phyloP scores from a whole-genome alignment of 768 basidiomycete genomes.

The Tricholoma matsutake region DNA sequence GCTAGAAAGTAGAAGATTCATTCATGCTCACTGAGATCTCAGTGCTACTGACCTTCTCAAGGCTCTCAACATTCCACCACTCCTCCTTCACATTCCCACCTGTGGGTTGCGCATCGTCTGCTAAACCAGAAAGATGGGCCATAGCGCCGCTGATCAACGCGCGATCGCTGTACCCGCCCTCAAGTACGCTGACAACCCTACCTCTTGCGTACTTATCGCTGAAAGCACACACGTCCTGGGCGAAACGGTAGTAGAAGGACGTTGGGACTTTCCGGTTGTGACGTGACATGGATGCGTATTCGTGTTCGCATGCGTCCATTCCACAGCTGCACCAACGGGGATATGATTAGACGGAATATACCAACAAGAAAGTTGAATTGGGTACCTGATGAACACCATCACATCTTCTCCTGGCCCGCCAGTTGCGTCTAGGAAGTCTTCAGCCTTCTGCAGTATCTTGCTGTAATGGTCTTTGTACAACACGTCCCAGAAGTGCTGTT shows the following conservation, averaged over 20 bases:
- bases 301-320: constrained; percentile 93
- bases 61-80: constrained; percentile 69
- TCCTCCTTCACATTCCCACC: constrained; percentile 36
- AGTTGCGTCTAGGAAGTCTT: constrained; percentile 66
- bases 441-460: constrained; percentile 61
- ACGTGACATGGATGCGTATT: constrained; percentile 86
- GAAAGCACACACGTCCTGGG: constrained; percentile 64
- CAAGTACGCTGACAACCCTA: constrained; percentile 81
- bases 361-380: constrained; percentile 6
- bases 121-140: constrained; percentile 76
- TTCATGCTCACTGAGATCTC: neutral
- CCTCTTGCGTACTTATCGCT: constrained; percentile 65
- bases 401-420: constrained; percentile 65
- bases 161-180: constrained; percentile 93
- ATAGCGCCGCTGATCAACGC: constrained; percentile 82
- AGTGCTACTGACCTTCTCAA: constrained; percentile 46
- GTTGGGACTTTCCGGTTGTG: constrained; percentile 88
- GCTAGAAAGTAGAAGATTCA: constrained; percentile 31
- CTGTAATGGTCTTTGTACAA: constrained; percentile 70
- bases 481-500: constrained; percentile 70
- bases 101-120: constrained; percentile 28
- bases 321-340: constrained; percentile 60
- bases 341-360: neutral
- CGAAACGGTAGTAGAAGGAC: constrained; percentile 82
- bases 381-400: constrained; percentile 82